phyloP scores from a whole-genome alignment of 768 basidiomycete species.

The Psilocybe sp. region DNA sequence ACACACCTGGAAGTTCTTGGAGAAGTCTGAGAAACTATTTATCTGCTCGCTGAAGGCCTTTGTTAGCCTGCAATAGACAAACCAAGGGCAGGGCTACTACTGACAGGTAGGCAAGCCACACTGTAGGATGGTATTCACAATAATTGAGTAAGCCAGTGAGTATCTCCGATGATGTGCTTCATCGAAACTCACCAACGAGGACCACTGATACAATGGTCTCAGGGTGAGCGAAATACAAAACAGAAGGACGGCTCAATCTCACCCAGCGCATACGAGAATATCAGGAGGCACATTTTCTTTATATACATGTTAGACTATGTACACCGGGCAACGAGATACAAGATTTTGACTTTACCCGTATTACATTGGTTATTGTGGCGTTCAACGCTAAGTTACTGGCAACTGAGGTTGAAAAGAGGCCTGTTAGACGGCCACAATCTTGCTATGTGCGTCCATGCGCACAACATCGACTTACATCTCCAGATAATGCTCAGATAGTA shows the following conservation, averaged over 20 bases:
- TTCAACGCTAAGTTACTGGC: neutral
- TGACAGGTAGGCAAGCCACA: constrained; percentile 1
- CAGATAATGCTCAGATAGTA: constrained; percentile 7
- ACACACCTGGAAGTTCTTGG: constrained; percentile 1
- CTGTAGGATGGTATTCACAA: neutral
- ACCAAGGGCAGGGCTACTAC: neutral
- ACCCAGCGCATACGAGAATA: too few species aligned
- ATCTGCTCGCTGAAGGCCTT: neutral
- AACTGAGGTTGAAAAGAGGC: neutral
- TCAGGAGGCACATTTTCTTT: too few species aligned
- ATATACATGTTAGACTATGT: too few species aligned
- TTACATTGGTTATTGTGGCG: too few species aligned
- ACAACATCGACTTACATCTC: neutral
- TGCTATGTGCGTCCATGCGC: too few species aligned
- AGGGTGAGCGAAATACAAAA: too few species aligned
- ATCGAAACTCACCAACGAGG: neutral
- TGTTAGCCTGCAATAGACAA: neutral
- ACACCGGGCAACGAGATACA: too few species aligned
- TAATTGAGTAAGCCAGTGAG: neutral
- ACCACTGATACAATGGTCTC: neutral
- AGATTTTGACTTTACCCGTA: too few species aligned
- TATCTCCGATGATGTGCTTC: neutral
- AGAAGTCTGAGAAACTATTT: constrained; percentile 3
- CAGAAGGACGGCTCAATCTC: too few species aligned
- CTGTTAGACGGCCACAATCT: neutral